Base-by-base conservation (phyloP, 208 protist genomes). In the Trypanosoma scelopori region DNA sequence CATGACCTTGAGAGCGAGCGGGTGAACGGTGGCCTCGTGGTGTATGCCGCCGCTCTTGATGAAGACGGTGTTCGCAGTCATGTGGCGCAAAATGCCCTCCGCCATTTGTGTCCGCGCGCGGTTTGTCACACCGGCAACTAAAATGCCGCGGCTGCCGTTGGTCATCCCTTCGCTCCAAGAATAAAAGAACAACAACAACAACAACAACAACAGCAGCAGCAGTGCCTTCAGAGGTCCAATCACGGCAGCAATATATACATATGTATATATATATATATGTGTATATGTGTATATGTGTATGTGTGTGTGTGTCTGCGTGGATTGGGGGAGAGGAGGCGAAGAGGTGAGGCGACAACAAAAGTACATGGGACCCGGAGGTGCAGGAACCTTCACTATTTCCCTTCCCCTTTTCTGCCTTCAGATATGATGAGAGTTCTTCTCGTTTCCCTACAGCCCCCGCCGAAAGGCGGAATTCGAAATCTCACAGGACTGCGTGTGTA, bases 41-140 rank as follows among this genome's bases (percentile, higher is more conserved):
- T 77, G 71, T 51, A 87, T 50, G 15, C 78, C 89, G 7, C 86
- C 89, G 56, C 89, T 95, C 67, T 74, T 73, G 27, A 95, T 72
- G 53, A 87, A 91, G n/a, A 95, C 50, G 6, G 71, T 46, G 52
- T 75, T 68, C 32, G 43, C 49, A 5, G 84, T 89, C 49, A 91
- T 62, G 15, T 58, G 35, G 11, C 86, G 84, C 55, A 95, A 63
- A 27, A 93, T 74, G 5, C 72, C 84, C 76, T 95, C 86, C 6
- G 89, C 84, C 86, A 95, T 95, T 71, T 92, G 84, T 53, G 89
- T 95, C 12, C 89, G 74, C 6, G 89, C 84, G 2, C 66, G 60
- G 47, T 95, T 95, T 28, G 86, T 88, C 9, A 84, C 56, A 1
- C 84, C 86, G 5, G 84, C 86, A 45, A 95, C 75, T 11, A 95